Conservation (phyloP, 768 basidiomycete species). For the Mycena vulgaris region DNA sequence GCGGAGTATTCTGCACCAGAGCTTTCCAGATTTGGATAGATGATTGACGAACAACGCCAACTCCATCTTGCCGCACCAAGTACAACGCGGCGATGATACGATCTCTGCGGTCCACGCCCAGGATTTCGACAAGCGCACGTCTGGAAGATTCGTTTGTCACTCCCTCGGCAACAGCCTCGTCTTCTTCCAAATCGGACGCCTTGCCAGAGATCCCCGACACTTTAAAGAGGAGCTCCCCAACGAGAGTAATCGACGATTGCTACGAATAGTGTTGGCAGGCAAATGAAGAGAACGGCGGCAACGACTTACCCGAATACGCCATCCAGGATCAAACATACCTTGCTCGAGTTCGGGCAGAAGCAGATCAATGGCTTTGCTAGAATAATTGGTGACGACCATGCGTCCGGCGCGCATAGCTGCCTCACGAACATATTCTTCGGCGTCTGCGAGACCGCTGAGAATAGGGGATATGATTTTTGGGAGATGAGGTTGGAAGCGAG, state of each 20-base stretch:
- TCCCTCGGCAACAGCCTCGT: constrained; percentile 73
- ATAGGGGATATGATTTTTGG: constrained; percentile 96
- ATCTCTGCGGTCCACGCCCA: constrained; percentile 91
- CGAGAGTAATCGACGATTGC: constrained; percentile 96
- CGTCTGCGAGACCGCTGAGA: constrained; percentile 90
- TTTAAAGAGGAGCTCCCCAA: constrained; percentile 96
- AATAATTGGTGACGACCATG: constrained; percentile 98
- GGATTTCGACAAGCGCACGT: constrained; percentile 87
- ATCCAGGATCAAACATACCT: constrained; percentile 95
- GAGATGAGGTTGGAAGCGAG: constrained; percentile 95
- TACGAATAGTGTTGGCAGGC: constrained; percentile 46
- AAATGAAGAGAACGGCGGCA: background rate
- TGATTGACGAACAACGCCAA: constrained; percentile 89
- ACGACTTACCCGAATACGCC: constrained; percentile 90
- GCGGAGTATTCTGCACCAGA: constrained; percentile 93
- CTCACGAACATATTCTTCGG: constrained; percentile 95
- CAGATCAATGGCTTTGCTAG: constrained; percentile 91
- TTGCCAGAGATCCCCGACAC: constrained; percentile 97
- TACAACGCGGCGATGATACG: constrained; percentile 93
- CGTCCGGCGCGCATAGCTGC: constrained; percentile 99
- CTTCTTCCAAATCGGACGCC: constrained; percentile 82
- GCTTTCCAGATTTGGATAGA: constrained; percentile 99
- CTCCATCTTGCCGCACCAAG: constrained; percentile 93
- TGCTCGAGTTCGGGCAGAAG: constrained; percentile 94
- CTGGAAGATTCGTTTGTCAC: constrained; percentile 84